Base-by-base conservation (phyloP, 306 rosid genomes). In the Glycine tomentella region DNA sequence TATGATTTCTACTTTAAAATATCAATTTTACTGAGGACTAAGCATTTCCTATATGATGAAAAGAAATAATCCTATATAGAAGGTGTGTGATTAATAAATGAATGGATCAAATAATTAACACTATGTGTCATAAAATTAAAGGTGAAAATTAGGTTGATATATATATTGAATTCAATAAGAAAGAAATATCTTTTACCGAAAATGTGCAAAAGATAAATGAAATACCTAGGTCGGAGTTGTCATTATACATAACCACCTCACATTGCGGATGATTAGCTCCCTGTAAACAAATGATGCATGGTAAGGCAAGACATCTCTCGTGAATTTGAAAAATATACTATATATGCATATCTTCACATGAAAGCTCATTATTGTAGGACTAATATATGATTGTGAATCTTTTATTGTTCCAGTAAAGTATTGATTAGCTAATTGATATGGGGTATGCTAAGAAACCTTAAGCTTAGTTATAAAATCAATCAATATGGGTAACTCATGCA, bases 151-250 rank as follows among this genome's bases (percentile, higher is more conserved):
- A 25, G 11, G n/a, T 0, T 31, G 8, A 12, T 63, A 63, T 62
- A 63, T 62, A 12, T 33, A 10, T 31, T 62, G 14, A 33, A 31
- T 13, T 63, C 3, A 69, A 69, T 11, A 44, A 13, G 4, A 3
- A n/a, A 16, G 0, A 6, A 20, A 11, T 61, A 61, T 61, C 66
- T 59, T 59, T 4, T 3, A 33, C 8, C 0, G 11, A 12, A 63
- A 63, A 34, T 4, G 3, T 31, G 44, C 7, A 31, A 33, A 34
- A 36, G 3, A 40, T 51, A 40, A 6, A 55, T 51, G 36, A 8
- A 3, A 13, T 78, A 78, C 82, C 82, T 20, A 55, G 6, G 8
- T 55, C 57, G 6, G 68, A 40, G 16, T 67, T 68, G 71, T 67
- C 67, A 53, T 78, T 78, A 25, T 66, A 78, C 5, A 78, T 4